These are phyloP conservation scores for Globisporangium irregulare DNA, from an alignment of 352 stramenopile species.

Conservation along the genomic window DNA sequence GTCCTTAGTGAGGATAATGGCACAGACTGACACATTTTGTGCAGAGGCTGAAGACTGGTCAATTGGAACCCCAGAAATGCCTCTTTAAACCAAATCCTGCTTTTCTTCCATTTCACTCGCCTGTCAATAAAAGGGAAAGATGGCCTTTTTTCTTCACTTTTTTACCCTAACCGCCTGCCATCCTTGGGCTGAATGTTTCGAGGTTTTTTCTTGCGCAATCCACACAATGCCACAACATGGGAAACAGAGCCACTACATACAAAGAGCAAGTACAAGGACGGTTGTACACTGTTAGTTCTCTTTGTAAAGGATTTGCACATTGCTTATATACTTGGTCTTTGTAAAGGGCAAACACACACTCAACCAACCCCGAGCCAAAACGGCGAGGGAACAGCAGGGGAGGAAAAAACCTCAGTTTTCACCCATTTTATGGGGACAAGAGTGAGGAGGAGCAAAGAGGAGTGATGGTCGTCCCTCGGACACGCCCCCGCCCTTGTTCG, in stretches of 20 bases:
- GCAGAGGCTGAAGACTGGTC: neutral
- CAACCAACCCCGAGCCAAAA: too few relatives aligned
- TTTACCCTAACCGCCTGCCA: neutral
- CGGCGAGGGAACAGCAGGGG: too few relatives aligned
- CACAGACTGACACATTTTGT: neutral
- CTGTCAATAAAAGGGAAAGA: neutral
- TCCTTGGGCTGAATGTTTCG: neutral
- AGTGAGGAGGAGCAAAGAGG: neutral
- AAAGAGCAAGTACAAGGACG: too few relatives aligned
- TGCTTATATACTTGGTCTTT: too few relatives aligned
- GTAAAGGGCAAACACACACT: too few relatives aligned
- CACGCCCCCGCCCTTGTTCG: neutral
- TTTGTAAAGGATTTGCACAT: too few relatives aligned
- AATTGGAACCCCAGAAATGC: neutral
- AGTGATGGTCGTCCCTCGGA: constrained; percentile 1
- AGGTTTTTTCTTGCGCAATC: neutral
- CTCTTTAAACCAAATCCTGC: neutral
- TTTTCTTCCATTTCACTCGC: neutral
- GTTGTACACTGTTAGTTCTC: too few relatives aligned
- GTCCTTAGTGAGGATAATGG: neutral
- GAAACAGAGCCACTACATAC: neutral
- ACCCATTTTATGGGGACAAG: neutral
- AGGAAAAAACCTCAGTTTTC: neutral
- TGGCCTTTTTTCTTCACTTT: neutral
- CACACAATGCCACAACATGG: neutral